Base-by-base conservation (phyloP, 1,284 basidiomycete species). In the Sphagnurus paluster region DNA sequence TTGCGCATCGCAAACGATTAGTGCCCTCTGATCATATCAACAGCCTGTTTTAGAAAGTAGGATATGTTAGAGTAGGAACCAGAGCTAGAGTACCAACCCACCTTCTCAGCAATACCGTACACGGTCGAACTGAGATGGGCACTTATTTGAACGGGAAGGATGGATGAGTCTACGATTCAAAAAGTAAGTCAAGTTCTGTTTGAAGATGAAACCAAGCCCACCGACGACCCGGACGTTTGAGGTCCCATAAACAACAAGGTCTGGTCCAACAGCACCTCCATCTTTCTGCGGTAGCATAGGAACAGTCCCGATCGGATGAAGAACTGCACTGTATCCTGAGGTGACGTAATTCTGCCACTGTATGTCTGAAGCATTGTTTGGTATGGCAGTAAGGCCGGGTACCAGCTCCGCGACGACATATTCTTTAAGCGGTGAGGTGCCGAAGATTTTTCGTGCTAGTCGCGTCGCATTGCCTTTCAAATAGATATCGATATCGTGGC, bases 91-190 rank as follows among this genome's bases (percentile, higher is more conserved):
- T 4, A 6, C 8, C 10, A 5, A 35, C 20, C n/a, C 16, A 53
- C 51, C 45, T 53, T 53, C 24, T 53, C 51, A 4, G 51, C 51
- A 28, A 53, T 47, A n/a, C 48, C 51, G 28, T 53, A 50, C 5
- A 53, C 42, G 0, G 51, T 50, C 5, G 44, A 44, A 26, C 26
- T 47, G 8, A 47, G n/a, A n/a, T 50, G 51, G 3, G 51, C 48
- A n/a, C 51, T 53, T n/a, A 53, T 17, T 33, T 53, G 51, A 6
- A 53, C 33, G 28, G 51, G 51, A 19, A 53, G 29, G 23, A 39
- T 47, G 14, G 51, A 53, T 1, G 51, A 49, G 20, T 53, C 51
- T 53, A 16, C 9, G n/a, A 9, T 2, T 3, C 30, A 4, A 19
- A 8, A 30, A 38, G 13, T 23, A 6, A n/a, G 28, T 19, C 2